Evolutionary conservation across 176 grass and related monocot genomes (phyloP).

Genomic region (Cenchrus fungigraminus): DNA sequence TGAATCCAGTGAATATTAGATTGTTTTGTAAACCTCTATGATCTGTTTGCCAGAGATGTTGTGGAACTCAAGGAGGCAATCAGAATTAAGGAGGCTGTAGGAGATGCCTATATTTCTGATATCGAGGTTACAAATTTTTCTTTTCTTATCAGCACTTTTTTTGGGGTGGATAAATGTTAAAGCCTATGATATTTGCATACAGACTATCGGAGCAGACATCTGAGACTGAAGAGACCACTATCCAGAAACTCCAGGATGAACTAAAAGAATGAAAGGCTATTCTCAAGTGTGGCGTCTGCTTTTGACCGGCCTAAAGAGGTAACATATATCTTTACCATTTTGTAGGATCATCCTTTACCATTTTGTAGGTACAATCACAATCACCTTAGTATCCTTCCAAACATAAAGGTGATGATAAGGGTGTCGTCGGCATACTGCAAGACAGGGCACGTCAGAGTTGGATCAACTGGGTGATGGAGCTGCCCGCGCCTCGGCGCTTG

Average conservation of each 20-base stretch:
- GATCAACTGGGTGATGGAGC: too few relatives aligned
- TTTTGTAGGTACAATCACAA: too few relatives aligned
- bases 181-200: conserved; percentile 41
- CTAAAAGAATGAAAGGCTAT: conserved; percentile 95
- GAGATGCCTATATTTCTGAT: conserved; percentile 87
- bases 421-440: too few relatives aligned
- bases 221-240: conserved; percentile 79
- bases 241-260: conserved; percentile 93
- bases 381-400: too few relatives aligned
- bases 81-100: conserved; percentile 88
- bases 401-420: too few relatives aligned
- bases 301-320: conserved; percentile 97
- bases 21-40: conserved; percentile 31
- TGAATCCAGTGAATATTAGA: conserved; percentile 7
- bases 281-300: conserved; percentile 95
- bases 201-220: conserved; percentile 93
- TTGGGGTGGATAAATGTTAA: conserved; percentile 11
- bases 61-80: conserved; percentile 85
- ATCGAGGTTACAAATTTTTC: conserved; percentile 58
- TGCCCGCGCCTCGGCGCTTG: too few relatives aligned
- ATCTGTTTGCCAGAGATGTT: conserved; percentile 66
- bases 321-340: background rate
- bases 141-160: conserved; percentile 18
- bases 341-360: too few relatives aligned
- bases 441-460: too few relatives aligned